Base-by-base conservation (phyloP, 805 yeast genomes). In the Ogataea haglerorum region DNA sequence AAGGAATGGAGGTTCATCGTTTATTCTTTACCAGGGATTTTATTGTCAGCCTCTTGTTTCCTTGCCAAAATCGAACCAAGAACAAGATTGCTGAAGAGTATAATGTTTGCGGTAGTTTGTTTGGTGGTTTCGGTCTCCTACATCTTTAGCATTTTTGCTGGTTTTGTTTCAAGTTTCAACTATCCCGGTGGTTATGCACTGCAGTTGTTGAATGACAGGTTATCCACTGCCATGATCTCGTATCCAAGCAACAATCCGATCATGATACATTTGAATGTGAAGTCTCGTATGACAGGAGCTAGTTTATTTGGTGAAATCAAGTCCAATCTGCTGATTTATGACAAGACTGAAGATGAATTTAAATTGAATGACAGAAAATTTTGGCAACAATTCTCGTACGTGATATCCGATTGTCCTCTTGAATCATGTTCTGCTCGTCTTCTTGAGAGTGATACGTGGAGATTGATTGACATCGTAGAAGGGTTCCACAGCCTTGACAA, bases 1-100 rank as follows among this genome's bases (percentile, higher is more conserved):
- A 91, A 91, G 58, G 98, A 91, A 67, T 87, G 95, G 95, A 75
- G 97, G 52, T 91, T 91, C 55, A 78, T 91, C 29, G 68, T 83
- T 13, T 91, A 90, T 60, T 67, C 80, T 0, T 65, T 84, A 4
- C 96, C 97, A 1, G 68, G 82, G 0, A 59, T 87, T 43, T 77
- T 83, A 0, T 52, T 83, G 14, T 56, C 75, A 23, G 89, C 85
- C 5, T 80, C 93, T 2, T 67, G 73, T 32, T 34, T 46, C 12
- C 32, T 51, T 14, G 29, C 50, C 4, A 30, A 37, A 12, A 44
- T 38, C 45, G 23, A 54, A 18, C 47, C 57, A n/a, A 15, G 49
- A 44, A 30, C 46, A 42, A 24, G 24, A 47, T 1, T 4, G 17
- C 2, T 13, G 29, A 10, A 22, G 9, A 19, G 9, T 19, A 35